These are phyloP conservation scores for Malassezia caprae DNA, from an alignment of 1,284 basidiomycete species.

Conservation along the genomic window DNA sequence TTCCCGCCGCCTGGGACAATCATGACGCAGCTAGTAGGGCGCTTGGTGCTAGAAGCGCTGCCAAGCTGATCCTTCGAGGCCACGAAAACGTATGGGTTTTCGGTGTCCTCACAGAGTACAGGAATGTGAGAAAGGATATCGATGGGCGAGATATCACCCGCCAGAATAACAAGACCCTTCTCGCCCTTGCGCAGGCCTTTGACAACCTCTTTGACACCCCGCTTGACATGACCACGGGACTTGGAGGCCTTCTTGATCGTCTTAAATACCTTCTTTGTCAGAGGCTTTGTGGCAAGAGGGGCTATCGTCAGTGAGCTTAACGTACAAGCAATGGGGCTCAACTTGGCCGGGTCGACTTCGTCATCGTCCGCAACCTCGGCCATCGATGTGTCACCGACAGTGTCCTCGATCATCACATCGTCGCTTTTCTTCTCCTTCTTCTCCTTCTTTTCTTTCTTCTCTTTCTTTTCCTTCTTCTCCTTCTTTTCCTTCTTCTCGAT, in stretches of 20 bases:
- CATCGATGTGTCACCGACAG: conserved; percentile 22
- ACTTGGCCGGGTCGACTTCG: conserved; percentile 11
- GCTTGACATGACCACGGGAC: conserved; percentile 45
- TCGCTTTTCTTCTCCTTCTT: conserved; percentile 22
- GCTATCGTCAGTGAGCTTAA: conserved; percentile 9
- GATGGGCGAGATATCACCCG: conserved; percentile 92
- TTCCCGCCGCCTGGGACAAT: conserved; percentile 57
- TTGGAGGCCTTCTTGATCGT: conserved; percentile 47
- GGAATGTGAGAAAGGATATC: conserved; percentile 97
- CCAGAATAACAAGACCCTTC: conserved; percentile 69
- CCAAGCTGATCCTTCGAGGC: conserved; percentile 64
- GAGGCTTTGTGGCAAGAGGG: conserved; percentile 37
- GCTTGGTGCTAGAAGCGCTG: conserved; percentile 86
- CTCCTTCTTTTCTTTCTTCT: conserved; percentile 35
- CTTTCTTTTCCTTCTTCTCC: conserved; percentile 26
- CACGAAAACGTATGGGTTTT: conserved; percentile 72
- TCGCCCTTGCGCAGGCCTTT: conserved; percentile 45
- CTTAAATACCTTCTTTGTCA: conserved; percentile 47
- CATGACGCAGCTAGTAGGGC: conserved; percentile 96
- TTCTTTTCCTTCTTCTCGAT: conserved; percentile 38
- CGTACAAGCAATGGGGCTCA: conserved; percentile 35
- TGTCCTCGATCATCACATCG: conserved; percentile 22
- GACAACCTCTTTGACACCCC: conserved; percentile 48
- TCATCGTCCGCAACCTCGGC: conserved; percentile 24
- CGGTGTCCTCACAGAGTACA: conserved; percentile 83